A percentile compares a stretch with the other conserved stretches of the same genome.
Conservation (phyloP, 2,329 filamentous ascomycete genomes). For the Paracoccidioides lutzii region DNA sequence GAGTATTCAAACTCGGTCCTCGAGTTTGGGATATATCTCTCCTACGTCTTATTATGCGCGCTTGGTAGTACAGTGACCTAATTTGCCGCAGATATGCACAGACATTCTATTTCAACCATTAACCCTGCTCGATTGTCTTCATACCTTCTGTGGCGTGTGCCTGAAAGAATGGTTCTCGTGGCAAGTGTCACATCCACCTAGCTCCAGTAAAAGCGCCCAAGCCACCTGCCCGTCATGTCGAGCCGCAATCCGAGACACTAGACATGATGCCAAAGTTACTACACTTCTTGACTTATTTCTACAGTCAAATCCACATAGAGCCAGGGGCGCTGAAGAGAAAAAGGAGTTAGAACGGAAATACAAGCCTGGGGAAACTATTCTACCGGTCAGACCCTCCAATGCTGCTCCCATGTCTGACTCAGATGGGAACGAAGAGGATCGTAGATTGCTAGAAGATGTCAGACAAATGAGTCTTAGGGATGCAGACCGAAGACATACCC, state of each 20-base stretch:
- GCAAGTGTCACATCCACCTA: constrained; percentile 49
- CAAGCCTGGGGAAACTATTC: constrained; percentile 65
- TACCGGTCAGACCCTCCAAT: constrained; percentile 40
- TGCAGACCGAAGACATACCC: constrained; percentile 14
- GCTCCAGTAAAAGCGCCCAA: constrained; percentile 35
- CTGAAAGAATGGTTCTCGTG: constrained; percentile 91
- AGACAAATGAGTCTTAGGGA: constrained; percentile 57
- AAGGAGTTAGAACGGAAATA: constrained; percentile 64
- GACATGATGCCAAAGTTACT: constrained; percentile 79
- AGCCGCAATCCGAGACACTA: constrained; percentile 69
- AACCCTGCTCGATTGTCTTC: constrained; percentile 82
- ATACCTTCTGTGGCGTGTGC: constrained; percentile 92
- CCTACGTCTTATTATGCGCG: neutral
- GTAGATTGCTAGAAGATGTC: constrained; percentile 56
- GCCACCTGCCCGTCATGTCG: constrained; percentile 93
- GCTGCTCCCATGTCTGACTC: constrained; percentile 22
- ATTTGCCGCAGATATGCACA: constrained; percentile 66
- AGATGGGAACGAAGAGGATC: constrained; percentile 51
- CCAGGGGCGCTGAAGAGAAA: constrained; percentile 58
- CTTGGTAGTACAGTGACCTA: neutral
- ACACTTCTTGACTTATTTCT: constrained; percentile 84
- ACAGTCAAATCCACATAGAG: constrained; percentile 62
- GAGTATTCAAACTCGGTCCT: neutral
- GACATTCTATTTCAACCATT: constrained; percentile 85
- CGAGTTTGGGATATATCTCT: too few relatives aligned